Evolutionary conservation across 495 filamentous ascomycete genomes (phyloP).

Genomic region (Aspergillus ostianus): DNA sequence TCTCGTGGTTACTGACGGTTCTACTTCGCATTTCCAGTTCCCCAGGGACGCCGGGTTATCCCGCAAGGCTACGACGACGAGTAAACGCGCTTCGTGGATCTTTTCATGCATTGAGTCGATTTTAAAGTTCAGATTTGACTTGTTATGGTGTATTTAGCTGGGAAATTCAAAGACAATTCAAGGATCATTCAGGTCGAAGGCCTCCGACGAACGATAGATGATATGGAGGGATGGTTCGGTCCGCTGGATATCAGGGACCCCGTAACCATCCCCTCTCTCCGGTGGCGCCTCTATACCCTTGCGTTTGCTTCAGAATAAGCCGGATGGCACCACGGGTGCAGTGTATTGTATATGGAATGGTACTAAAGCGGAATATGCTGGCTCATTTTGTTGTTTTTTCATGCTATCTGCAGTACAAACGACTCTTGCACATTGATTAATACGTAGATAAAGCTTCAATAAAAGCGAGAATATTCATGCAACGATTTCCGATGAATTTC

Average conservation of each 20-base stretch:
- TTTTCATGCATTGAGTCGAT: slow-evolving; percentile 15
- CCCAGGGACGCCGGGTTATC: slow-evolving; percentile 67
- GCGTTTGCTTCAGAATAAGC: background rate
- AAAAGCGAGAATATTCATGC: background rate
- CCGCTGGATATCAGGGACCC: background rate
- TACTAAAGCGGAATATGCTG: slow-evolving; percentile 12
- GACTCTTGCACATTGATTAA: background rate
- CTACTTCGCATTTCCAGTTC: slow-evolving; percentile 52
- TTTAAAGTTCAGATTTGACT: slow-evolving; percentile 16
- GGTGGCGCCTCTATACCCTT: slow-evolving; percentile 8
- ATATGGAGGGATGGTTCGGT: background rate
- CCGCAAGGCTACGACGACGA: slow-evolving; percentile 76
- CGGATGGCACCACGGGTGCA: slow-evolving; percentile 8
- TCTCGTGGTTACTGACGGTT: background rate
- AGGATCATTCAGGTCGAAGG: background rate
- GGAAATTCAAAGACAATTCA: slow-evolving; percentile 13
- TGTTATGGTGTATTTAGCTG: slow-evolving; percentile 24
- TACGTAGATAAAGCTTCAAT: background rate
- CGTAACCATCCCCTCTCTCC: too few relatives aligned
- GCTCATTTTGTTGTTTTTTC: background rate
- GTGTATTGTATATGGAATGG: slow-evolving; percentile 23
- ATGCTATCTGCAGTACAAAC: background rate
- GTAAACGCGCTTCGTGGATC: slow-evolving; percentile 20
- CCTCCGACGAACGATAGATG: background rate
- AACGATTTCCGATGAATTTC: background rate